Conservation (phyloP, 2,329 filamentous ascomycete species). For the Penicillium capsulatum region DNA sequence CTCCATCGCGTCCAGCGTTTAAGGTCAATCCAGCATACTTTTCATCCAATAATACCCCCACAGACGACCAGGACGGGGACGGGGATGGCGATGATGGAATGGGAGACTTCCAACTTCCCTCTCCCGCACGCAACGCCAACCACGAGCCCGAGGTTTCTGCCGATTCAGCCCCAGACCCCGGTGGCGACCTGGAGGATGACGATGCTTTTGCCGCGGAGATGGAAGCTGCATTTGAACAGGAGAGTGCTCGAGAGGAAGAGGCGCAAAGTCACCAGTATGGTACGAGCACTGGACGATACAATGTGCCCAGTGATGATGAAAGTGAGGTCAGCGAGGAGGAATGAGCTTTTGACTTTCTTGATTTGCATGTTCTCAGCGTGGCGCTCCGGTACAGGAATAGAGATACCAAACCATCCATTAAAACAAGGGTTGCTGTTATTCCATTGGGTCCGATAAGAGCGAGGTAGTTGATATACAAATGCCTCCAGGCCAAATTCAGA, state of each 20-base stretch:
- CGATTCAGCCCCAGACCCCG: slow-evolving; percentile 14
- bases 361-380: slow-evolving; percentile 18
- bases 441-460: too few species aligned
- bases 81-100: slow-evolving; percentile 4
- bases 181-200: slow-evolving; percentile 41
- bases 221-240: slow-evolving; percentile 49
- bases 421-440: background rate
- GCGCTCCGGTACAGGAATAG: slow-evolving; percentile 10
- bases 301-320: slow-evolving; percentile 49
- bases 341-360: slow-evolving; percentile 29
- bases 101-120: slow-evolving; percentile 29
- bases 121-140: slow-evolving; percentile 29
- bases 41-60: slow-evolving; percentile 41
- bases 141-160: slow-evolving; percentile 9
- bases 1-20: slow-evolving; percentile 36
- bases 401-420: slow-evolving; percentile 15
- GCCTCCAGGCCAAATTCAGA: background rate
- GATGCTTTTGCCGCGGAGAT: slow-evolving; percentile 56
- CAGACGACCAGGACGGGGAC: slow-evolving; percentile 30
- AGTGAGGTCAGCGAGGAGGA: slow-evolving; percentile 66
- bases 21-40: slow-evolving; percentile 41
- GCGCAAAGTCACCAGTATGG: slow-evolving; percentile 36
- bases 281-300: slow-evolving; percentile 28
- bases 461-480: too few species aligned
- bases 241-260: slow-evolving; percentile 40